Conservation (phyloP, 179 eudicot species). For the Carnegiea gigantea region DNA sequence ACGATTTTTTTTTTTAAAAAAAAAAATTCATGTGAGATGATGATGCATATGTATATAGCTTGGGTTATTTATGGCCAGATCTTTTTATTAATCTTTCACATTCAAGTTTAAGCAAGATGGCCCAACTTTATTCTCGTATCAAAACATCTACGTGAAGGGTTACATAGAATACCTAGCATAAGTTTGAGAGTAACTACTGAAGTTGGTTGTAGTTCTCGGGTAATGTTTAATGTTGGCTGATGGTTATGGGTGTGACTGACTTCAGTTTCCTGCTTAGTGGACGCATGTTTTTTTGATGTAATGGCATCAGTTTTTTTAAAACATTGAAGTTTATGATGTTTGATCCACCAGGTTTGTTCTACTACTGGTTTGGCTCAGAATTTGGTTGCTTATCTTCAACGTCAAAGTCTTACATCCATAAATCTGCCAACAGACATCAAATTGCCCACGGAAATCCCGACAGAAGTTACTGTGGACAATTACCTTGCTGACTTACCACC, state of each 20-base stretch:
- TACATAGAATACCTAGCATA: not conserved
- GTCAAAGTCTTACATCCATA: conserved; percentile 22
- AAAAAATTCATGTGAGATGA: not conserved
- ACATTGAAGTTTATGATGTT: not conserved
- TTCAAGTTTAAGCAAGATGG: not conserved
- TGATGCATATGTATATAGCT: too few species aligned
- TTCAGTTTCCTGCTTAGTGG: not conserved
- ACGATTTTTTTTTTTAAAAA: not conserved
- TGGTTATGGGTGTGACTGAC: not conserved
- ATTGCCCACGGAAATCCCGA: conserved; percentile 30
- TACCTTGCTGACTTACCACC: conserved; percentile 27
- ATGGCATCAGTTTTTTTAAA: not conserved
- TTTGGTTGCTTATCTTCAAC: conserved; percentile 23
- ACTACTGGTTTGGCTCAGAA: conserved; percentile 22
- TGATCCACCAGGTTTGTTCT: conserved; percentile 14
- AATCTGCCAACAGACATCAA: conserved; percentile 30
- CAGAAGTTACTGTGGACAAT: conserved; percentile 24
- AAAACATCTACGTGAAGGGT: not conserved
- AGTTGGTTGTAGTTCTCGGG: not conserved
- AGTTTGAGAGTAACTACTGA: not conserved
- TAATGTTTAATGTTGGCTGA: not conserved
- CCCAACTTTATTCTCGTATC: not conserved
- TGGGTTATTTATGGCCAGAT: not conserved
- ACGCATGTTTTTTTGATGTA: not conserved
- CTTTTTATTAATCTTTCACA: not conserved